These are phyloP conservation scores for Suhomyces prunicola DNA, from an alignment of 805 yeast genomes.

Conservation along the genomic window DNA sequence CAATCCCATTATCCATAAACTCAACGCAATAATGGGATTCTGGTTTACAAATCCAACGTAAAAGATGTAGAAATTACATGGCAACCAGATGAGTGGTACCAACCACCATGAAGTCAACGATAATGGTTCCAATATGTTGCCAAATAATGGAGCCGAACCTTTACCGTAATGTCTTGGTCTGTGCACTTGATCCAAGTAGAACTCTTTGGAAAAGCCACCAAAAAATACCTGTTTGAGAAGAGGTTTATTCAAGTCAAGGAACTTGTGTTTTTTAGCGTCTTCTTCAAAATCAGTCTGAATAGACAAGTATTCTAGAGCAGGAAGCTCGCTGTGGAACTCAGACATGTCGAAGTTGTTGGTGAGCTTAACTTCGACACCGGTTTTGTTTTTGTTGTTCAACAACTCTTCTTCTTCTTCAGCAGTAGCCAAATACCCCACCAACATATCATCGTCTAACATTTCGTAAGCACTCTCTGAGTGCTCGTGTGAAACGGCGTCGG, in stretches of 20 bases:
- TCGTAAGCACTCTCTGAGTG: constrained; percentile 87
- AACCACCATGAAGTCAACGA: constrained; percentile 94
- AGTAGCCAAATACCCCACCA: constrained; percentile 83
- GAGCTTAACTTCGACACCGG: constrained; percentile 56
- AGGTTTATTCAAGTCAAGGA: constrained; percentile 82
- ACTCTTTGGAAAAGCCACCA: constrained; percentile 77
- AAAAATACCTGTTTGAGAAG: constrained; percentile 75
- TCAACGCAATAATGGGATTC: constrained; percentile 44
- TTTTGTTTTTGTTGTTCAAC: constrained; percentile 54
- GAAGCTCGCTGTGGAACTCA: constrained; percentile 58
- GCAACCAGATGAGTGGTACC: constrained; percentile 85
- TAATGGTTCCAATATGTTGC: constrained; percentile 89
- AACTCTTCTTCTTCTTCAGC: constrained; percentile 72
- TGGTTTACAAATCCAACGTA: constrained; percentile 53
- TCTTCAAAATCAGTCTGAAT: constrained; percentile 73
- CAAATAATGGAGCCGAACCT: constrained; percentile 94
- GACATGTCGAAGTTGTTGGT: constrained; percentile 27
- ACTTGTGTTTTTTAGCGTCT: constrained; percentile 76
- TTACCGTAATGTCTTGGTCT: constrained; percentile 97
- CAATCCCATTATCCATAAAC: constrained; percentile 74
- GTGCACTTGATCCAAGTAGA: constrained; percentile 93
- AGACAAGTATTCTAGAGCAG: constrained; percentile 67
- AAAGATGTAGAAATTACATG: constrained; percentile 65
- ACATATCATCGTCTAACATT: constrained; percentile 73
- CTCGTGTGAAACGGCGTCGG: constrained; percentile 67